Evolutionary conservation across 1,284 basidiomycete species (phyloP).

Genomic region (Malassezia brasiliensis): DNA sequence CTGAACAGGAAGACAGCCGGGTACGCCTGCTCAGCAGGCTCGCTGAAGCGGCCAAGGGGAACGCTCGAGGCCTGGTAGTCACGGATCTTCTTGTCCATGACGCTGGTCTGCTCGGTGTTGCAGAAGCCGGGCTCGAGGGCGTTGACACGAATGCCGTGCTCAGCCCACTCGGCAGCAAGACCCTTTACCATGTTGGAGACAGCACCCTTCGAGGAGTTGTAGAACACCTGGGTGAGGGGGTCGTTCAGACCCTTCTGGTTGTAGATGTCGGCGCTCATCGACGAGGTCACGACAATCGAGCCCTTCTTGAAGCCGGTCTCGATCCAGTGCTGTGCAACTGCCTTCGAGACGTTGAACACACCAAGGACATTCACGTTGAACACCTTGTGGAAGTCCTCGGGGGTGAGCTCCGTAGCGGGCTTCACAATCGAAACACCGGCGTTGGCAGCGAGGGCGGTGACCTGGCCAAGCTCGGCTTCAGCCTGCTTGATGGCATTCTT

Average conservation of each 20-base stretch:
- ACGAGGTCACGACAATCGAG: constrained; percentile 45
- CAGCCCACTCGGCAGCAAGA: constrained; percentile 47
- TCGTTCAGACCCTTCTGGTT: constrained; percentile 45
- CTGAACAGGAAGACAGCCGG: constrained; percentile 40
- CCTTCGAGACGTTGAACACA: constrained; percentile 47
- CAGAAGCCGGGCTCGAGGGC: constrained; percentile 46
- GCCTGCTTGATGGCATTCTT: constrained; percentile 40
- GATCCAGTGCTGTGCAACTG: constrained; percentile 46
- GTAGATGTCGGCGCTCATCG: constrained; percentile 48
- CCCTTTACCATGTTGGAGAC: constrained; percentile 48
- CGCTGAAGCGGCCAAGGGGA: constrained; percentile 44
- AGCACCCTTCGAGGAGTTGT: constrained; percentile 47
- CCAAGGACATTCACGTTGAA: constrained; percentile 48
- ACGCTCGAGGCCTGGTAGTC: constrained; percentile 45
- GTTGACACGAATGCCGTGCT: constrained; percentile 47
- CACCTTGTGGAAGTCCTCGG: constrained; percentile 46
- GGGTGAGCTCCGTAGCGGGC: constrained; percentile 45
- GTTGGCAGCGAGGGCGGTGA: constrained; percentile 44
- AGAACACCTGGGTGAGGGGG: constrained; percentile 45
- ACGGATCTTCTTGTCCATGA: constrained; percentile 44
- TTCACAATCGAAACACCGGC: constrained; percentile 46
- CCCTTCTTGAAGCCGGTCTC: constrained; percentile 46
- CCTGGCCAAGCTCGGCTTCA: constrained; percentile 39
- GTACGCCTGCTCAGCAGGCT: constrained; percentile 46
- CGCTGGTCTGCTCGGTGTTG: constrained; percentile 48